These are phyloP conservation scores for Bisporella sp. DNA, from an alignment of 2,329 filamentous ascomycete species.

Conservation along the genomic window DNA sequence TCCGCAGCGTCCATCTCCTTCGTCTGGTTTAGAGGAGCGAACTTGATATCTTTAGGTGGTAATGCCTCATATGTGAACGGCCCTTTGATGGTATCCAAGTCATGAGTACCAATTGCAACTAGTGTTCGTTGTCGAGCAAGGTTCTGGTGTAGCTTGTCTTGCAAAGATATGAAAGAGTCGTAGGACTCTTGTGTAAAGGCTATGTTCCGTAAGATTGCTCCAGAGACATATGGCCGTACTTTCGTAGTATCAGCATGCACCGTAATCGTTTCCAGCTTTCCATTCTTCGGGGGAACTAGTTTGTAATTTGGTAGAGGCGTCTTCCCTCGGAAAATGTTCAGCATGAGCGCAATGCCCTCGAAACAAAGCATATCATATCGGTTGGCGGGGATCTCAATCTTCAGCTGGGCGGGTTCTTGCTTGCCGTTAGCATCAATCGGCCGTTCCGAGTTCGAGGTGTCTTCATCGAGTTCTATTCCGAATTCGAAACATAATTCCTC, in stretches of 20 bases:
- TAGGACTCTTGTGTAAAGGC: slow-evolving; percentile 88
- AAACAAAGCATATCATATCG: slow-evolving; percentile 94
- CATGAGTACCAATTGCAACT: slow-evolving; percentile 96
- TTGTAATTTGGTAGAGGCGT: slow-evolving; percentile 71
- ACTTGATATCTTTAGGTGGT: slow-evolving; percentile 85
- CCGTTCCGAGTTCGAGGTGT: slow-evolving; percentile 49
- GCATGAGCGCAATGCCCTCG: slow-evolving; percentile 90
- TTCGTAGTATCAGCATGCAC: slow-evolving; percentile 68
- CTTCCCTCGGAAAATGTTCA: slow-evolving; percentile 87
- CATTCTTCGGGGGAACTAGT: slow-evolving; percentile 63
- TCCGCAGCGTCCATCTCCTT: slow-evolving; percentile 82
- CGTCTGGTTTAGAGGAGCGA: slow-evolving; percentile 83
- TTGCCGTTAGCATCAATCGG: slow-evolving; percentile 64
- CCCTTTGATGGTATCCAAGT: slow-evolving; percentile 85
- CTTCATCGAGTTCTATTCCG: slow-evolving; percentile 91
- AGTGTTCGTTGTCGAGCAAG: slow-evolving; percentile 86
- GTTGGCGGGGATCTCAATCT: slow-evolving; percentile 97
- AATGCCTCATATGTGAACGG: slow-evolving; percentile 96
- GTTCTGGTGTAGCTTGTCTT: slow-evolving; percentile 98
- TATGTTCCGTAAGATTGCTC: slow-evolving; percentile 82
- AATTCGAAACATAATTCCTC: slow-evolving; percentile 98
- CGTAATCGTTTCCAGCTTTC: slow-evolving; percentile 72
- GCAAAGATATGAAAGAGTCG: slow-evolving; percentile 93
- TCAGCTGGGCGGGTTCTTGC: slow-evolving; percentile 85
- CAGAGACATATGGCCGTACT: slow-evolving; percentile 83